Base-by-base conservation (phyloP, 2,329 filamentous ascomycete species). In the Neofusicoccum sp. region DNA sequence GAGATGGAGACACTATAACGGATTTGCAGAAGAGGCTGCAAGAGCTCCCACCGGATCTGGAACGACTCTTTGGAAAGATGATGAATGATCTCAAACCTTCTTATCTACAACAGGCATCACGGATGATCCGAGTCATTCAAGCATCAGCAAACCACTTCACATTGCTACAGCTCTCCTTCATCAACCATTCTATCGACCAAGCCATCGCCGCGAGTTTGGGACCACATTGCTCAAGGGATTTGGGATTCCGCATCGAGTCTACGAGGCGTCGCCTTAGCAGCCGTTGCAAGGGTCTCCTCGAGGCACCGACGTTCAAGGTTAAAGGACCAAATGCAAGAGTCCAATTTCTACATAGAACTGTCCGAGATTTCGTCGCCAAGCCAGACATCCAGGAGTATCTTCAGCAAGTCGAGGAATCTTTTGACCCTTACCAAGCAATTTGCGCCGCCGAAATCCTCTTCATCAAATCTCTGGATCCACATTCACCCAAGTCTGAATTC, bases 221-320 rank as follows among this genome's bases (percentile, higher is more conserved):
- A n/a, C 26, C 24, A 7, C 43, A 63, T 9, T 30, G 12, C 6
- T 1, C 6, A 2, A 12, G 3, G 12, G 24, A 43, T 20, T 58
- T 40, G 1, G 1, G 12, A 2, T 20, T 31, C 5, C 31, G 24
- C 11, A 8, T 14, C 0, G 45, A 34, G 8, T 11, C 6, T 4
- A 44, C 53, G 26, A 30, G 33, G 3, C 38, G 61, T 40, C 58
- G 60, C 1, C 20, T 67, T 0, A 63, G 49, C 8, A 61, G 53
- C 12, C 53, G 65, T n/a, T 65, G 60, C 33, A 64, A 61, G 43
- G 64, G 65, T 2, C 47, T 67, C 12, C 28, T 67, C 1, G 63
- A 67, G 28, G 56, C 60, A 16, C 34, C 38, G 8, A 9, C 26
- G 16, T 4, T 36, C 24, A 4, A 16, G 14, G n/a, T 6, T 11